Evolutionary conservation across 2,329 filamentous ascomycete genomes (phyloP).

Genomic region (Rhinocladiella similis): DNA sequence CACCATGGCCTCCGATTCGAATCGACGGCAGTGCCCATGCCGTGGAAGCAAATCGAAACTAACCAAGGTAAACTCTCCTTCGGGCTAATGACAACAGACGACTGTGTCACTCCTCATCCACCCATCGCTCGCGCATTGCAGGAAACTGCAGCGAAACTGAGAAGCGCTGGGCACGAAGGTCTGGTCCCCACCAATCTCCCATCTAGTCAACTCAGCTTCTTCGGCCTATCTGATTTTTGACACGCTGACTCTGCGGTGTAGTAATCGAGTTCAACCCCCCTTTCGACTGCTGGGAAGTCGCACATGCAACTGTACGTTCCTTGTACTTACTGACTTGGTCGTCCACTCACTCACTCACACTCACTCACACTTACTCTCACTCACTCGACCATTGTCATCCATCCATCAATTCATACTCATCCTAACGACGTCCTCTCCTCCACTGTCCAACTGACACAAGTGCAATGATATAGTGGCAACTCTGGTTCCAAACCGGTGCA

Average conservation of each 20-base stretch:
- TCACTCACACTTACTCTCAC: no score
- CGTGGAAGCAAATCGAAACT: slow-evolving; percentile 41
- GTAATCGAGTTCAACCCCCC: slow-evolving; percentile 21
- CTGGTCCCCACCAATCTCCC: background rate
- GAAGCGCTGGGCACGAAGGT: slow-evolving; percentile 29
- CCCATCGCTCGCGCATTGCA: slow-evolving; percentile 57
- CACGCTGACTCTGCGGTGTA: background rate
- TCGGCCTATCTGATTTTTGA: no score
- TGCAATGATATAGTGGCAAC: slow-evolving; percentile 41
- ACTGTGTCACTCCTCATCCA: slow-evolving; percentile 64
- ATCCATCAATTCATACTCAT: slow-evolving; percentile 40
- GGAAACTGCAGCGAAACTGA: slow-evolving; percentile 45
- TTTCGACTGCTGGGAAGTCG: slow-evolving; percentile 22
- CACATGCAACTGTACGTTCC: slow-evolving; percentile 12
- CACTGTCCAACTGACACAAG: no score
- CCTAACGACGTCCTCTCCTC: no score
- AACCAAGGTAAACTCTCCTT: slow-evolving; percentile 48
- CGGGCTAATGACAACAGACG: slow-evolving; percentile 65
- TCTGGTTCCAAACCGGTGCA: slow-evolving; percentile 64
- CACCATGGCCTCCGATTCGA: slow-evolving; percentile 55
- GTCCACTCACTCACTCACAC: no score
- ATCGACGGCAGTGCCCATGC: slow-evolving; percentile 51
- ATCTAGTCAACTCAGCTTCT: background rate
- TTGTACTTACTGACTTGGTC: slow-evolving; percentile 37
- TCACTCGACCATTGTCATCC: no score